Evolutionary conservation across 148 eudicot genomes (phyloP), one percentile per base, ranked within the genome.

Genomic region (Heliamphora exappendiculata): DNA sequence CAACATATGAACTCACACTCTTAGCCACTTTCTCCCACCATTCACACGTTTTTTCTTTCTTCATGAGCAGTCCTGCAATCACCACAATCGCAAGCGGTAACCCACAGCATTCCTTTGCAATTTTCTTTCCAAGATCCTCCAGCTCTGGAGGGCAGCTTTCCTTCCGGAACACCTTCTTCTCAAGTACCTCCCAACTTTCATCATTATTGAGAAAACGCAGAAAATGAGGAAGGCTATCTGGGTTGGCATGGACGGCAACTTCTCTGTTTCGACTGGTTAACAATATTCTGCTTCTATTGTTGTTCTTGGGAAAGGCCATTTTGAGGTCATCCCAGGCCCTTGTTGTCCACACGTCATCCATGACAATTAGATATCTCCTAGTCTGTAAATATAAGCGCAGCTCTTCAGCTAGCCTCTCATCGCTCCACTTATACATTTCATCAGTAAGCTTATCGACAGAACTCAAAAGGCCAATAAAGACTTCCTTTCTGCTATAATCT

Each of bases 21-120:
- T 75, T 49, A 34, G 80, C 74, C 31, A 82, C 85, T 31, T 74
- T 69, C 60, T 70, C 73, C 88, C 88, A 86, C 74, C 65, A 42
- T 1, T 68, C 67, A 19, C 70, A 22, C 3, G 65, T 75, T 39
- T 69, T 70, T 12, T 79, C 78, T 58, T 64, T 66, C 36, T 39
- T 65, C 17, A 62, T 47, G 17, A 86, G 76, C 67, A 79, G 72
- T 33, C 86, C 81, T 0, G 75, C 84, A n/a, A 81, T 36, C n/a
- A 84, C 82, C 57, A 81, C 84, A 22, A 84, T 72, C 9, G 87
- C 70, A 44, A 84, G 78, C 1, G 86, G 86, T 24, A 80, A 31
- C 19, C 86, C 81, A 54, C 70, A 47, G 26, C 86, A 83, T 73
- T 65, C 70, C 8, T 24, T 42, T 0, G 68, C 78, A 19, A 84